Base-by-base conservation (phyloP, 495 filamentous ascomycete species). In the Lasiosphaeria miniovina region DNA sequence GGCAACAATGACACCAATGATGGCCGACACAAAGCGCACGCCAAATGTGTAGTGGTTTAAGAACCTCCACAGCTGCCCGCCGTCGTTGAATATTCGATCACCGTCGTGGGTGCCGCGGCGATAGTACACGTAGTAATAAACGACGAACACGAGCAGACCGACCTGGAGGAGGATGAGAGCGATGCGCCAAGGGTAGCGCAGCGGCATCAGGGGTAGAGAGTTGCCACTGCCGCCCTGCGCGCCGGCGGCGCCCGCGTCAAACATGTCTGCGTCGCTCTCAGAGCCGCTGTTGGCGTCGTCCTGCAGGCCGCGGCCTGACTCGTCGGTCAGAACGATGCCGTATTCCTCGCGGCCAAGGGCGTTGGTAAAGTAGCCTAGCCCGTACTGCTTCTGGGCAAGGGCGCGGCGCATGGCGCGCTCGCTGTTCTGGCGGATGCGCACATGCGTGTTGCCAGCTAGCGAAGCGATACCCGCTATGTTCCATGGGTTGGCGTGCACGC, bases 1-100 rank as follows among this genome's bases (percentile, higher is more conserved):
- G 32, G 68, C 67, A 33, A 72, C 63, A 48, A 68, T 40, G 1
- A 74, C 72, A 34, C 74, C 72, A 0, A 74, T 54, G 1, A 68
- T 60, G 24, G 72, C 68, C 41, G 67, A 68, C 3, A 71, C 50
- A 43, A 74, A 76, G n/a, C 69, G 64, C 4, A 74, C 68, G 15
- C 72, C 74, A 60, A 76, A 73, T n/a, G 55, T 51, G 45, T 71
- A 67, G 40, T 60, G 51, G 54, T 68, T 70, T 61, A 75, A 66
- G 35, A 70, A 67, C 0, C 36, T 38, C 64, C 68, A 70, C 11
- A 76, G 58, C 35, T 49, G 52, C 4, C 68, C 66, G 9, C 54
- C 43, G 40, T 70, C 68, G 35, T 52, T 41, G 43, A 68, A 48
- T n/a, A 57, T 65, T 33, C 64, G 24, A 24, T 24, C 54, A 11